Percentiles rank a stretch among this genome's conserved stretches.
Evolutionary conservation across 225 moss, liverwort and hornwort species (phyloP).

Genomic region (Ulota crispa): DNA sequence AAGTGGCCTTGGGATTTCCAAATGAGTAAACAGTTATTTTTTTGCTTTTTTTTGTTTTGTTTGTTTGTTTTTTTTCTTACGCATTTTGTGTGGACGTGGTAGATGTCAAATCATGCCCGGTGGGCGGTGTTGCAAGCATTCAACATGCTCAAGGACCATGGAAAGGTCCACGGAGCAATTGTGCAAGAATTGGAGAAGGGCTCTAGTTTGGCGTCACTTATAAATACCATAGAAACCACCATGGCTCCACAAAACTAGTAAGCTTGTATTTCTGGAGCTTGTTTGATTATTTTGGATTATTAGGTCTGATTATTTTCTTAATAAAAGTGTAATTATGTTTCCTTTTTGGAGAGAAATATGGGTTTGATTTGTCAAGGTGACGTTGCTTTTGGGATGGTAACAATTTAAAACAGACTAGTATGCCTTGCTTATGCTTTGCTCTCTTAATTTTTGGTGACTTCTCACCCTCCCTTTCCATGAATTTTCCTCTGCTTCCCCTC

Average conservation of each 20-base stretch:
- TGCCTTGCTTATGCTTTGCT: no score
- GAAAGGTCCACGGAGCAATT: conserved; percentile 67
- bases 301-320: background rate
- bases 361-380: background rate
- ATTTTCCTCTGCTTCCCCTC: no score
- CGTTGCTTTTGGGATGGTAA: background rate
- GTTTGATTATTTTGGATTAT: background rate
- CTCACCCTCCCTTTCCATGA: no score
- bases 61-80: background rate
- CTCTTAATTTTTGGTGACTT: no score
- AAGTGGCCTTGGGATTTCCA: no score
- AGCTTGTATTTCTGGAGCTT: no score
- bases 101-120: conserved; percentile 97
- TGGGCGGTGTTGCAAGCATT: conserved; percentile 92
- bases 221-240: conserved; percentile 66
- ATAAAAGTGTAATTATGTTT: background rate
- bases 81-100: conserved; percentile 14
- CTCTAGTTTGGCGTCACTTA: conserved; percentile 60
- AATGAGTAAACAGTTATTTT: no score
- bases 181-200: conserved; percentile 73
- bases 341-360: background rate
- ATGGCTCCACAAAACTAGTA: conserved; percentile 34
- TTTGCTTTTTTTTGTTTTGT: no score
- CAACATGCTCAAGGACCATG: conserved; percentile 65
- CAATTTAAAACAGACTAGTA: background rate